phyloP scores from a whole-genome alignment of 2,329 filamentous ascomycete genomes.

The Monilinia laxa region DNA sequence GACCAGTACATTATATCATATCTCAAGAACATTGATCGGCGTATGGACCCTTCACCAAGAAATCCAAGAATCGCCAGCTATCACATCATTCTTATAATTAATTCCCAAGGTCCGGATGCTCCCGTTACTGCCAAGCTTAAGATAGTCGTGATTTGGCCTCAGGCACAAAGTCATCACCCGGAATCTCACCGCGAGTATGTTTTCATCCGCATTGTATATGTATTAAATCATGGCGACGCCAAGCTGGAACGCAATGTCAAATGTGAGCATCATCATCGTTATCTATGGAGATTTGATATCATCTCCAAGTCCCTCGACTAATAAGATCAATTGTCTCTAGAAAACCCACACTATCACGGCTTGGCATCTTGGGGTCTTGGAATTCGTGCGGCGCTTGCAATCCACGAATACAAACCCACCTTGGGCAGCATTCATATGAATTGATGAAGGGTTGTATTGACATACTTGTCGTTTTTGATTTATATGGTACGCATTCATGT shows the following conservation, averaged over 20 bases:
- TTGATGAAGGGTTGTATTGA: background rate
- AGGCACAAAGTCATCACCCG: background rate
- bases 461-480: background rate
- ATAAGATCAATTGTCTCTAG: slow-evolving; percentile 1
- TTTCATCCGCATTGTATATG: background rate
- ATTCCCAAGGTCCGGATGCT: background rate
- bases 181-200: background rate
- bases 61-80: background rate
- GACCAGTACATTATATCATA: too few species aligned
- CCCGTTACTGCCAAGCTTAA: slow-evolving; percentile 6
- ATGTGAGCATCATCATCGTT: slow-evolving; percentile 7
- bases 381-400: background rate
- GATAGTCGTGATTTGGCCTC: background rate
- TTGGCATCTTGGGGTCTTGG: slow-evolving; percentile 14
- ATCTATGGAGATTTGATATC: slow-evolving; percentile 1
- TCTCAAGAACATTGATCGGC: too few species aligned
- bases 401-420: slow-evolving; percentile 4
- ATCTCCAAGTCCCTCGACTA: background rate
- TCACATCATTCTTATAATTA: slow-evolving; percentile 5
- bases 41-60: background rate
- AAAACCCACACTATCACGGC: background rate
- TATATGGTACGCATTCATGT: background rate
- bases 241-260: background rate
- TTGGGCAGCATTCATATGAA: slow-evolving; percentile 8
- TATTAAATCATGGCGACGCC: background rate